Evolutionary conservation across 2,329 filamentous ascomycete genomes (phyloP), one percentile per base, ranked within the genome.

Genomic region (Sporothrix curviconia): DNA sequence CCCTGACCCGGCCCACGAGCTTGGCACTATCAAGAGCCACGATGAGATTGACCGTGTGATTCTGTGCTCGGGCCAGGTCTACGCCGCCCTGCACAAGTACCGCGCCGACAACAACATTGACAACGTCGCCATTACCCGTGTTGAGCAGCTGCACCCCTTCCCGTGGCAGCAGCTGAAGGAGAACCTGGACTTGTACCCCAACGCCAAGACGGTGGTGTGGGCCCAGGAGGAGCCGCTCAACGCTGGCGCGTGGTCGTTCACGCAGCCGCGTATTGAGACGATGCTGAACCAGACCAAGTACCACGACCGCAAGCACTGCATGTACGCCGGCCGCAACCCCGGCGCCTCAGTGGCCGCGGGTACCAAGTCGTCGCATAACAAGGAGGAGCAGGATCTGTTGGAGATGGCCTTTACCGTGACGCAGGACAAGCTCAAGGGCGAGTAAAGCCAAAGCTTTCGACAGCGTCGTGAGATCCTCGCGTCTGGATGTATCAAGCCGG

Each of bases 131-230:
- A 87, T 99, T 71, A 96, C 92, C 22, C 91, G 94, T 70, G 84
- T 99, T 65, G 94, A 99, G 78, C 94, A 99, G 77, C 83, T 99
- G 60, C 92, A 99, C 78, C 94, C 94, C 68, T 99, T 99, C 89
- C 94, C 94, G 53, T 99, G 94, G 92, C 86, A 92, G 67, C 91
- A 94, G 74, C 84, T 99, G 56, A 90, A 89, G 79, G 92, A 97
- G 74, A 97, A 97, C 78, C 82, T 99, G 56, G 92, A 99, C 78
- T 84, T 79, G 73, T 99, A 99, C 79, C 90, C 92, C 71, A 99
- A 99, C 74, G 92, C 92, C 66, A 90, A 96, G 82, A 92, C 91
- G 63, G 91, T 99, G 64, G 91, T 99, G 62, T 99, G 92, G 92
- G 86, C 84, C 65, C 94, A 99, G 76, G 94, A 99, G 74, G 94